phyloP scores from a whole-genome alignment of 192 early-diverging fungal species.

The Coemansia nantahalensis region DNA sequence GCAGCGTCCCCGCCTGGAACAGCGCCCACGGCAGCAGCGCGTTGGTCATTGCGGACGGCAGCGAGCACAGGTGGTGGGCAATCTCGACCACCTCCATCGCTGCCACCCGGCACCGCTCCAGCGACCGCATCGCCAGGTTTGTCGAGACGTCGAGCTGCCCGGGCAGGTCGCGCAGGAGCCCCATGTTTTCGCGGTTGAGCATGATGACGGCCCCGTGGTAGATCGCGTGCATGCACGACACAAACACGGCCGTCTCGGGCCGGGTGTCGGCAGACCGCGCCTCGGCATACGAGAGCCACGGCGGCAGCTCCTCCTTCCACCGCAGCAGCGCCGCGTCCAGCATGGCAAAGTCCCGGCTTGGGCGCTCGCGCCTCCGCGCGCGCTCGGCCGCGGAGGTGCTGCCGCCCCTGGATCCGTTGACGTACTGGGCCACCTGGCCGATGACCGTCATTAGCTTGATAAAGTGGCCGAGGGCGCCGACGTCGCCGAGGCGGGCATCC shows the following conservation, averaged over 20 bases:
- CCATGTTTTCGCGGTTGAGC: slow-evolving; percentile 54
- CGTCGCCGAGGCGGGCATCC: slow-evolving; percentile 23
- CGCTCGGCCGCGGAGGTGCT: neutral
- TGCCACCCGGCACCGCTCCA: slow-evolving; percentile 47
- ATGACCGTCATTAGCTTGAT: slow-evolving; percentile 52
- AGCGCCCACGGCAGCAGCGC: slow-evolving; percentile 52
- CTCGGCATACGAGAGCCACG: slow-evolving; percentile 28
- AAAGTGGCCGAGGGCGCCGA: slow-evolving; percentile 37
- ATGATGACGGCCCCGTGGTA: slow-evolving; percentile 49
- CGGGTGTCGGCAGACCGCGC: slow-evolving; percentile 9
- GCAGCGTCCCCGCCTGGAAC: slow-evolving; percentile 54
- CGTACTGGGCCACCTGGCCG: slow-evolving; percentile 48
- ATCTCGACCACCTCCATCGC: slow-evolving; percentile 54
- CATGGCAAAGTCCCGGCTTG: slow-evolving; percentile 11
- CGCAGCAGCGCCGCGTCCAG: slow-evolving; percentile 41
- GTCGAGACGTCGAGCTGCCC: slow-evolving; percentile 51
- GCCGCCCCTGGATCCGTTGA: slow-evolving; percentile 24
- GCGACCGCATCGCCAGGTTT: slow-evolving; percentile 42
- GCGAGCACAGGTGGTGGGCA: slow-evolving; percentile 36
- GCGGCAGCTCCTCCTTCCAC: slow-evolving; percentile 52
- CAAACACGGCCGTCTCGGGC: slow-evolving; percentile 37
- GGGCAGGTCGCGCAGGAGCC: slow-evolving; percentile 30
- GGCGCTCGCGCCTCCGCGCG: slow-evolving; percentile 8
- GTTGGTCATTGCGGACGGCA: slow-evolving; percentile 47
- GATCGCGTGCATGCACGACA: slow-evolving; percentile 47